phyloP scores from a whole-genome alignment of 257 asterid species.

The Solanum clarkiae region DNA sequence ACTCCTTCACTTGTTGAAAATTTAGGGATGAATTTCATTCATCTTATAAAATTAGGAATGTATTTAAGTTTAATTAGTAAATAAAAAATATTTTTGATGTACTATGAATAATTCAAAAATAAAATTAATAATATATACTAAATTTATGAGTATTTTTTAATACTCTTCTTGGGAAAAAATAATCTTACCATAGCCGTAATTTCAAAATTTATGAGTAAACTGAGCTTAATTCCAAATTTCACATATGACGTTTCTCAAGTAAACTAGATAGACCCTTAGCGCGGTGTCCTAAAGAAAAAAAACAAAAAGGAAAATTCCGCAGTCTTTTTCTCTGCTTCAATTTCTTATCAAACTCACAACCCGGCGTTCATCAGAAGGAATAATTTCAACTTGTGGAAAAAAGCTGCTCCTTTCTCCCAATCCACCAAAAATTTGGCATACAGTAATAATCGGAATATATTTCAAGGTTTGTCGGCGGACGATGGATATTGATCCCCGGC shows the following conservation, averaged over 20 bases:
- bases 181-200: no score
- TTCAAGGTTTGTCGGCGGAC: neutral
- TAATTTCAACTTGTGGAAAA: neutral
- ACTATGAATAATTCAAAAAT: no score
- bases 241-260: neutral
- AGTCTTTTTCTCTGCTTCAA: neutral
- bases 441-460: neutral
- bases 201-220: accelerated
- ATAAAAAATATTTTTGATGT: no score
- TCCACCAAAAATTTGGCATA: neutral
- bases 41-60: no score
- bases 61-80: no score
- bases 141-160: no score
- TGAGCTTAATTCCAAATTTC: accelerated
- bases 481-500: slow-evolving; percentile 38
- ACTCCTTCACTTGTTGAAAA: no score
- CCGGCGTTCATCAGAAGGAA: neutral
- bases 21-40: no score
- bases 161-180: no score
- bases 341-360: neutral
- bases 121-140: no score
- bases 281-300: neutral
- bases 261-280: neutral
- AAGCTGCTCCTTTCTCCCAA: neutral
- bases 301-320: neutral